Percentiles rank a stretch among this genome's conserved stretches.
These are phyloP conservation scores for Helotiales sp. DNA, from an alignment of 2,329 filamentous ascomycete genomes.

Conservation along the genomic window DNA sequence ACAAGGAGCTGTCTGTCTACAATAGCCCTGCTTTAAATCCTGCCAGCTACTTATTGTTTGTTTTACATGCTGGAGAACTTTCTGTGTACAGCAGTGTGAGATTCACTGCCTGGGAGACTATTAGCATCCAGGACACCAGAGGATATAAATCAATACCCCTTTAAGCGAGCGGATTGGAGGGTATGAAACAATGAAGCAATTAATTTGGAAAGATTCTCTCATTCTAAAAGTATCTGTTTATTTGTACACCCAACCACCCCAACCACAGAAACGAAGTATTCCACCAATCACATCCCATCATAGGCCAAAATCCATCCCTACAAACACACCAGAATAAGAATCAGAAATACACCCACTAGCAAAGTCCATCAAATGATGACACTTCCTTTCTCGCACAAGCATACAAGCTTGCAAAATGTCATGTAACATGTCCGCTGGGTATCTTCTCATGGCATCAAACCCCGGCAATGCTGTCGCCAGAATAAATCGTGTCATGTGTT, in stretches of 20 bases:
- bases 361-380: background rate
- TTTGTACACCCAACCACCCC: background rate
- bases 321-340: background rate
- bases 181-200: background rate
- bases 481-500: background rate
- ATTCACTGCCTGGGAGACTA: too few species aligned
- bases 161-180: too few species aligned
- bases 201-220: background rate
- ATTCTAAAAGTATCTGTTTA: background rate
- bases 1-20: too few species aligned
- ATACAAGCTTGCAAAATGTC: background rate
- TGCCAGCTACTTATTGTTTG: too few species aligned
- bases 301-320: background rate
- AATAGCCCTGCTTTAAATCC: too few species aligned
- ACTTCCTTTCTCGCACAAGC: background rate
- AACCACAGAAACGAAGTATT: background rate
- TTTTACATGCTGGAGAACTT: too few species aligned
- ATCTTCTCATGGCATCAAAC: constrained; percentile 7
- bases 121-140: too few species aligned
- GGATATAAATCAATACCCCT: too few species aligned
- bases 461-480: background rate
- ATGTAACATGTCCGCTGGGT: background rate
- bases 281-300: background rate
- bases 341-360: background rate
- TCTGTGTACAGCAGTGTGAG: too few species aligned